These are phyloP conservation scores for Plasmodium coatneyi DNA, from an alignment of 169 alveolate genomes.

Conservation along the genomic window DNA sequence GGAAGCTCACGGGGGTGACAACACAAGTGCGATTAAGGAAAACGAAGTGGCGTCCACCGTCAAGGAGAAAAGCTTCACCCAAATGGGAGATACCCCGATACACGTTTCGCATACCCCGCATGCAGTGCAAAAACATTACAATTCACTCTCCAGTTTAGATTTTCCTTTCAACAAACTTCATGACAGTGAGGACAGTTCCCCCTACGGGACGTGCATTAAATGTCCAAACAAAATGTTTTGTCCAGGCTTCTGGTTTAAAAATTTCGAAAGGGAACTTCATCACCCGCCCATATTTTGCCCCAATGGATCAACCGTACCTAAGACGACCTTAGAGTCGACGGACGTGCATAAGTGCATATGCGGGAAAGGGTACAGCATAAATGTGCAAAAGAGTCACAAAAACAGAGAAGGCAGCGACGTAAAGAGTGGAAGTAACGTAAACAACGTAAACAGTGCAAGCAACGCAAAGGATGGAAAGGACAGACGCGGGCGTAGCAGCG, in stretches of 20 bases:
- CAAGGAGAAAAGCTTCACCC: neutral
- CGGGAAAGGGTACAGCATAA: conserved; percentile 80
- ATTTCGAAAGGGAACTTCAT: conserved; percentile 75
- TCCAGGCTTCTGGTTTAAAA: conserved; percentile 53
- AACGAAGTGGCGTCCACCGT: neutral
- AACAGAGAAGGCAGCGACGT: conserved; percentile 56
- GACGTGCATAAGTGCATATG: conserved; percentile 82
- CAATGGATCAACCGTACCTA: conserved; percentile 80
- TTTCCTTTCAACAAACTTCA: neutral
- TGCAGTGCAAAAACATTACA: conserved; percentile 5
- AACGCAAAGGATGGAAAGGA: conserved; percentile 66
- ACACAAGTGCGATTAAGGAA: neutral
- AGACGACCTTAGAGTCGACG: conserved; percentile 79
- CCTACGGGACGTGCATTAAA: conserved; percentile 16
- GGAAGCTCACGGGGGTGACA: neutral
- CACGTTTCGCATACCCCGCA: neutral
- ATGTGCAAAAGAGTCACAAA: neutral
- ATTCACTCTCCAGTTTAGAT: neutral
- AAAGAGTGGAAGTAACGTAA: neutral
- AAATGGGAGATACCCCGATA: neutral
- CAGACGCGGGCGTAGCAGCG: neutral
- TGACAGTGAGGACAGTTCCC: neutral
- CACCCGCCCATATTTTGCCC: conserved; percentile 85
- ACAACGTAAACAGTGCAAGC: neutral
- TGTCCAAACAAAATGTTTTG: conserved; percentile 61